Evolutionary conservation across 2,329 filamentous ascomycete species (phyloP), one percentile per base, ranked within the genome.

Genomic region (Fusarium napiforme): DNA sequence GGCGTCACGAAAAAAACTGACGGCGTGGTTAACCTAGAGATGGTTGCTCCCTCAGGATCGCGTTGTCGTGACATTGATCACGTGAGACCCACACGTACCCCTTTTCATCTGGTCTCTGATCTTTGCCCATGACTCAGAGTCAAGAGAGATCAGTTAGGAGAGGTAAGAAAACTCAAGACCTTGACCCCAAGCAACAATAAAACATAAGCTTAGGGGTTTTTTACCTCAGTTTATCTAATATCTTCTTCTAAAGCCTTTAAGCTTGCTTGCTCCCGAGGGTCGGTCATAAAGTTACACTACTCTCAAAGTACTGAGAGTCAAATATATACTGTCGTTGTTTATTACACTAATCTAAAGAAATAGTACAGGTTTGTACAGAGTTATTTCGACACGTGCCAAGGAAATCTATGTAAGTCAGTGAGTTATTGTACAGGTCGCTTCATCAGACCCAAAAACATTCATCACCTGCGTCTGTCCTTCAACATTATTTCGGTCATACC

Each of bases 1-100:
- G 78, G 72, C 75, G 62, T 60, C 64, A 64, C 67, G 75, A 77
- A 75, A 79, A 77, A 78, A 77, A 75, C 68, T 72, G 66, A 64
- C 67, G 43, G 67, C 64, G 69, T 73, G 75, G 53, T 67, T 73
- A 69, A 73, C 72, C 66, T 70, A 55, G 67, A 70, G 60, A 55
- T 47, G 52, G 55, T 60, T 32, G 36, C 39, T 50, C 28, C 45
- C 45, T 36, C 36, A 37, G 9, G 36, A 2, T 67, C 61, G 69
- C 58, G 69, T 73, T 70, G 57, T 59, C 42, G 60, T 67, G 53
- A 28, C 67, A 67, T 45, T 60, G 55, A 46, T 60, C 66, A 42
- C 52, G 18, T 77, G 79, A 42, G 74, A 74, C 75, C 34, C 45
- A 68, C 19, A 42, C 28, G 10, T n/a, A 28, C 40, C 49, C 50